These are phyloP conservation scores for Diaporthe aspalathi DNA, from an alignment of 2,329 filamentous ascomycete genomes.

Conservation along the genomic window DNA sequence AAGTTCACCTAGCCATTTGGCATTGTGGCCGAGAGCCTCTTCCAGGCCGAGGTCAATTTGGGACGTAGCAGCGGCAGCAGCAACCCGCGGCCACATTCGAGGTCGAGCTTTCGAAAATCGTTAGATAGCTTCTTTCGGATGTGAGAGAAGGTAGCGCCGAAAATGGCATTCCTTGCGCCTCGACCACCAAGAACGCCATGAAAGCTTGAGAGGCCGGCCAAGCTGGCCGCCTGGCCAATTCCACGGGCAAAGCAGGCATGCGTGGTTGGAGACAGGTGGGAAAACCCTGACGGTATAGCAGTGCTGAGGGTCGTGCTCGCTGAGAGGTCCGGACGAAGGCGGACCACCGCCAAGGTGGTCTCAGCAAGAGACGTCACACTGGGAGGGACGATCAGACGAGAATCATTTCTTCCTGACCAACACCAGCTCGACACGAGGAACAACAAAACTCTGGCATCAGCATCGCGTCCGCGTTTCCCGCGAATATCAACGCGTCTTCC, in stretches of 20 bases:
- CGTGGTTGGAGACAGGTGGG: background rate
- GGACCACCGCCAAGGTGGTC: constrained; percentile 5
- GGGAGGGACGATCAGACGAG: constrained; percentile 23
- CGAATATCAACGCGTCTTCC: constrained; percentile 5
- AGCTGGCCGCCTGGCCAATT: background rate
- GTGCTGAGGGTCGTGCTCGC: background rate
- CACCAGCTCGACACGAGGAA: background rate
- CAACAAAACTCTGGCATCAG: background rate
- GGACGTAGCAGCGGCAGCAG: background rate
- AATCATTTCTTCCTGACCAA: background rate
- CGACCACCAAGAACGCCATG: background rate
- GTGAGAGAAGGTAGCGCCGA: constrained; percentile 7
- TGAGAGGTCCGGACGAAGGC: background rate
- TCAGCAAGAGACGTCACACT: constrained; percentile 25
- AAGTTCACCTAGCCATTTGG: constrained; percentile 15
- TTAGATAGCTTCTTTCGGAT: background rate
- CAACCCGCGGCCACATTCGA: background rate
- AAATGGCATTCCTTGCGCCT: constrained; percentile 9
- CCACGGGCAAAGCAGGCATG: background rate
- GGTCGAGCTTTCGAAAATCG: background rate
- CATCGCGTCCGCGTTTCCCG: background rate
- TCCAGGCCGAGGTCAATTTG: background rate
- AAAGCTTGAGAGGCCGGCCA: constrained; percentile 19
- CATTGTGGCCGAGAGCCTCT: background rate
- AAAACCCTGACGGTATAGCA: background rate